Conservation (phyloP, 1,284 basidiomycete genomes). For the Schizophyllum amplum region DNA sequence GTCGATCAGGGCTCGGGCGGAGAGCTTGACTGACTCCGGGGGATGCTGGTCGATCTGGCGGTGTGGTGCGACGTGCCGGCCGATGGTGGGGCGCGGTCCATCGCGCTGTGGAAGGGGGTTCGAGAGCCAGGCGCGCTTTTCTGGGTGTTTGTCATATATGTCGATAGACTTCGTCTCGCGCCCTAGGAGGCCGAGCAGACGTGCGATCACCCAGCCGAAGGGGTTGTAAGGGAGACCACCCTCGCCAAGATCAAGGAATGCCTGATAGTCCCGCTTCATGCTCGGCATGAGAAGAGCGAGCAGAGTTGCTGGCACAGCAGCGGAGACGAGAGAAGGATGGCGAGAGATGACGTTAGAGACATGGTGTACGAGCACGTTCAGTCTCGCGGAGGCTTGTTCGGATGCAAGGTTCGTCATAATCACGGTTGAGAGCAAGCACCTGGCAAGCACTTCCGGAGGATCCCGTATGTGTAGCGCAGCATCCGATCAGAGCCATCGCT, state of each 20-base stretch:
- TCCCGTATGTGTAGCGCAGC: no score
- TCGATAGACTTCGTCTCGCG: constrained; percentile 4
- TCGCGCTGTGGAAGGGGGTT: constrained; percentile 3
- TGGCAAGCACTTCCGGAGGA: not conserved
- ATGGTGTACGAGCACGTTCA: not conserved
- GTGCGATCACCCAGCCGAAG: not conserved
- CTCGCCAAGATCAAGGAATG: not conserved
- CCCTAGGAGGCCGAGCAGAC: constrained; percentile 4
- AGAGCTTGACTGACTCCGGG: constrained; percentile 2
- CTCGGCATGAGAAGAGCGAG: not conserved
- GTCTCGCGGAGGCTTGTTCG: not conserved
- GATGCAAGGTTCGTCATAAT: not conserved
- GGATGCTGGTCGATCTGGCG: constrained; percentile 8
- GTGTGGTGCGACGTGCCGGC: constrained; percentile 8
- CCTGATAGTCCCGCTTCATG: not conserved
- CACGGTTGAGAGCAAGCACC: not conserved
- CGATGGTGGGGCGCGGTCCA: constrained; percentile 7
- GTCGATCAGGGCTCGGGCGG: constrained; percentile 3
- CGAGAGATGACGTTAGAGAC: not conserved
- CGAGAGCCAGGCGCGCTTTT: constrained; percentile 9
- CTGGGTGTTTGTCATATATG: constrained; percentile 9
- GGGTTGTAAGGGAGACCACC: not conserved
- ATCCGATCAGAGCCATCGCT: no score
- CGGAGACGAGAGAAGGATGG: not conserved
- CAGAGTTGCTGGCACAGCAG: not conserved